phyloP scores from a whole-genome alignment of 805 yeast species.

The Cyberlindnera petersonii region DNA sequence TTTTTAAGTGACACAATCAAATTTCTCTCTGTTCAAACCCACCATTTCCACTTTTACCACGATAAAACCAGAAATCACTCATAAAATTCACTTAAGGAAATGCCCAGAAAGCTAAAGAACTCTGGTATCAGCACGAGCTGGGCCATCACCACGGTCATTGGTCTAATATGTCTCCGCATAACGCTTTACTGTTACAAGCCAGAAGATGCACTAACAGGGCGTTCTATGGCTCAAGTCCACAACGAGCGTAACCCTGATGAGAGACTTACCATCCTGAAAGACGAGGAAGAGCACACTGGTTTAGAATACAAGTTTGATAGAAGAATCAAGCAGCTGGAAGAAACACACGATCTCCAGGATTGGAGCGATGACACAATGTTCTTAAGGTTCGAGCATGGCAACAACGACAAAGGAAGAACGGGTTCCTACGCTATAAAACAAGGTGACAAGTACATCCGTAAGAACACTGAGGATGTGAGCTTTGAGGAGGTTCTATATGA shows the following conservation, averaged over 20 bases:
- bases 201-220: conserved; percentile 2
- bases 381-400: conserved; percentile 6
- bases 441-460: conserved; percentile 5
- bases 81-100: not conserved
- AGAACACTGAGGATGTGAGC: conserved; percentile 32
- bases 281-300: not conserved
- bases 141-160: conserved; percentile 8
- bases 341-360: conserved; percentile 2
- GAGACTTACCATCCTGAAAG: not conserved
- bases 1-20: not conserved
- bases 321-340: conserved; percentile 1
- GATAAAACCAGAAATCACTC: no score
- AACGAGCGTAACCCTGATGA: not conserved
- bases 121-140: conserved; percentile 2
- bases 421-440: conserved; percentile 11
- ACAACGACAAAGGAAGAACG: conserved; percentile 2
- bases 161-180: conserved; percentile 7
- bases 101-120: not conserved
- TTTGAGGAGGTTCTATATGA: conserved; percentile 46
- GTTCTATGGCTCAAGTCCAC: conserved; percentile 1
- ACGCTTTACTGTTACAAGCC: conserved; percentile 10
- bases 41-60: not conserved
- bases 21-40: not conserved
- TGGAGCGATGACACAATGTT: conserved; percentile 11
- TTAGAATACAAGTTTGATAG: not conserved